phyloP scores from a whole-genome alignment of 805 yeast genomes.

The Candida parachauliodes region DNA sequence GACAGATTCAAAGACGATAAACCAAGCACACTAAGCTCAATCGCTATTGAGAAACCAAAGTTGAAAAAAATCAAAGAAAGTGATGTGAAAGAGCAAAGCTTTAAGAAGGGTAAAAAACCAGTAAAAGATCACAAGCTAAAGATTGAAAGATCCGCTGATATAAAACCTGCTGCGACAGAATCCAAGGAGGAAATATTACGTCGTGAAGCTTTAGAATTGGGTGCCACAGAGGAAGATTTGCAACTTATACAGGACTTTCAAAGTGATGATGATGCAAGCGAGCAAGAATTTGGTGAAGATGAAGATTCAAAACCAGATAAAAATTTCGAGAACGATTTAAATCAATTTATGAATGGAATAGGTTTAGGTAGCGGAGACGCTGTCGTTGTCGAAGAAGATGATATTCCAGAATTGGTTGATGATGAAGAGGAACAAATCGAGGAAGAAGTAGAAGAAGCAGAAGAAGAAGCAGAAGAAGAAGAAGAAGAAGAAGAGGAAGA shows the following conservation, averaged over 20 bases:
- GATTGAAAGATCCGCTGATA: no score
- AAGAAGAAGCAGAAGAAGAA: conserved; percentile 20
- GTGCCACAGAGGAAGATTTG: conserved; percentile 84
- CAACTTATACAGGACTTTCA: conserved; percentile 52
- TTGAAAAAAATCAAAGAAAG: conserved; percentile 10
- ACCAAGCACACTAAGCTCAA: no score
- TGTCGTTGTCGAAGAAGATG: conserved; percentile 26
- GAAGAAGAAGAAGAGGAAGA: conserved; percentile 26
- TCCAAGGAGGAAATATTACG: conserved; percentile 42
- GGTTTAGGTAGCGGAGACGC: conserved; percentile 51
- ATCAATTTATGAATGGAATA: conserved; percentile 60
- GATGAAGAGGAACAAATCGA: conserved; percentile 15
- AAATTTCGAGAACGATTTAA: conserved; percentile 50
- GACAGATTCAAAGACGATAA: neutral
- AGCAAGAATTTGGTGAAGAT: conserved; percentile 47
- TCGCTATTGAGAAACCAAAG: conserved; percentile 8
- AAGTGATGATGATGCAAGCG: conserved; percentile 45
- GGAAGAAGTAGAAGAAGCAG: conserved; percentile 15
- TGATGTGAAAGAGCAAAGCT: conserved; percentile 8
- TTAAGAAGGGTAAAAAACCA: conserved; percentile 5
- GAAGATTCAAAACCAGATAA: conserved; percentile 32
- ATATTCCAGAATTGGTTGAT: conserved; percentile 34
- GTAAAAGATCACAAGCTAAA: conserved; percentile 5
- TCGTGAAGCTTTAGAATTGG: conserved; percentile 73
- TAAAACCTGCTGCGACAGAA: no score